Conservation (phyloP, 352 stramenopile genomes). For the Pythium brachiatum region DNA sequence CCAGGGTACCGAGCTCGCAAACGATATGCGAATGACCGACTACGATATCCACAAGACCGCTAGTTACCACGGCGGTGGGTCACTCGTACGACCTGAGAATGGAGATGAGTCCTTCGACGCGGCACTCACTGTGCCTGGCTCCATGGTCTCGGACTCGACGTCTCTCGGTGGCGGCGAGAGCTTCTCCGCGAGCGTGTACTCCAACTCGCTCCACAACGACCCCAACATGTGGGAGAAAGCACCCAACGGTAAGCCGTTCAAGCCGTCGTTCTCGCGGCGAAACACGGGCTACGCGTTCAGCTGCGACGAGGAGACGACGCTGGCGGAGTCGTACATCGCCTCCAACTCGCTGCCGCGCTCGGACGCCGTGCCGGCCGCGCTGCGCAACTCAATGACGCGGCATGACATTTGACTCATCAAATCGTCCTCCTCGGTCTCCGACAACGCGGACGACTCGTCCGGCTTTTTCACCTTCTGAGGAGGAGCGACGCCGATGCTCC, state of each 20-base stretch:
- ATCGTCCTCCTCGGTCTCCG: conserved; percentile 22
- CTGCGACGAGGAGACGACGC: conserved; percentile 79
- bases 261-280: conserved; percentile 33
- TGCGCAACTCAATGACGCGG: conserved; percentile 48
- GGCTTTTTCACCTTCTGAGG: conserved; percentile 20
- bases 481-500: background rate
- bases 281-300: conserved; percentile 83
- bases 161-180: conserved; percentile 33
- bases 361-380: conserved; percentile 57
- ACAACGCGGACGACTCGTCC: conserved; percentile 14
- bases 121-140: conserved; percentile 11
- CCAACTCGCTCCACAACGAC: conserved; percentile 47
- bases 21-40: conserved; percentile 51
- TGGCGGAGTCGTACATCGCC: conserved; percentile 82
- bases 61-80: background rate
- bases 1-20: conserved; percentile 41
- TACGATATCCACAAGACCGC: conserved; percentile 29
- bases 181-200: conserved; percentile 68
- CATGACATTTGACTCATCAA: conserved; percentile 23
- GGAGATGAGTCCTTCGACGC: conserved; percentile 11
- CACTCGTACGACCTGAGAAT: conserved; percentile 9
- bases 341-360: conserved; percentile 73
- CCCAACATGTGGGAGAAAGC: conserved; percentile 38
- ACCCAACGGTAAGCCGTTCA: conserved; percentile 32
- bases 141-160: conserved; percentile 26